These are phyloP conservation scores for Camillea tinctor DNA, from an alignment of 2,329 filamentous ascomycete genomes.

Conservation along the genomic window DNA sequence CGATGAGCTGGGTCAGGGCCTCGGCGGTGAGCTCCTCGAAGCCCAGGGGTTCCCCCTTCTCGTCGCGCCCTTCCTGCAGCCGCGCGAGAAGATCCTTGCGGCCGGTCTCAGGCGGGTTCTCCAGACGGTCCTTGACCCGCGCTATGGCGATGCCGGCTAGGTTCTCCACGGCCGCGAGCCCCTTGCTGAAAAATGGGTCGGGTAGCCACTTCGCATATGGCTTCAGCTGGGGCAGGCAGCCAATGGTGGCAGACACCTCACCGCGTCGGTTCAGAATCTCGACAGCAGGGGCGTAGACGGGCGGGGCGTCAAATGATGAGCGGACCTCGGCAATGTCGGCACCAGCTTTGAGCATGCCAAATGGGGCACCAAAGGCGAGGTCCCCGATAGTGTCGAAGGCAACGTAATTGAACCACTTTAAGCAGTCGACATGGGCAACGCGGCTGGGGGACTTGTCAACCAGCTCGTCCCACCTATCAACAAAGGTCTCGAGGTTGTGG, in stretches of 20 bases:
- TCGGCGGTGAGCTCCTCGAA: slow-evolving; percentile 83
- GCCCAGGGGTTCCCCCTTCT: slow-evolving; percentile 71
- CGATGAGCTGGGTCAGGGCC: slow-evolving; percentile 84
- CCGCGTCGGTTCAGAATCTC: slow-evolving; percentile 86
- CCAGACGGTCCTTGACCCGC: slow-evolving; percentile 71
- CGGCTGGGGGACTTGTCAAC: slow-evolving; percentile 45
- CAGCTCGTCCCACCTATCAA: slow-evolving; percentile 69
- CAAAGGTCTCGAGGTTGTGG: slow-evolving; percentile 71
- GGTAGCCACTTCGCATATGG: slow-evolving; percentile 79
- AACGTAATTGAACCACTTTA: slow-evolving; percentile 77
- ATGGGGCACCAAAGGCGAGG: slow-evolving; percentile 72
- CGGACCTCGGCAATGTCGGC: slow-evolving; percentile 75
- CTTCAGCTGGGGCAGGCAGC: slow-evolving; percentile 70
- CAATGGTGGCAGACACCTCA: slow-evolving; percentile 79
- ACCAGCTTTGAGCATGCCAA: slow-evolving; percentile 78
- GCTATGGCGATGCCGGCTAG: slow-evolving; percentile 87
- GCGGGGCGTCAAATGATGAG: slow-evolving; percentile 55
- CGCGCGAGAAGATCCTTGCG: slow-evolving; percentile 79
- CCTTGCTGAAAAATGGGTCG: slow-evolving; percentile 77
- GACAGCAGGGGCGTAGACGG: slow-evolving; percentile 74
- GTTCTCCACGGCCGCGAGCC: slow-evolving; percentile 71
- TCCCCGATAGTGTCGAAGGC: slow-evolving; percentile 55
- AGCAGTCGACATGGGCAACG: slow-evolving; percentile 66
- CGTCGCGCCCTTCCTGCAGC: slow-evolving; percentile 82
- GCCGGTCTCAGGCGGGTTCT: slow-evolving; percentile 62